Conservation (phyloP, 2,329 filamentous ascomycete genomes). For the Microdochium paspali region DNA sequence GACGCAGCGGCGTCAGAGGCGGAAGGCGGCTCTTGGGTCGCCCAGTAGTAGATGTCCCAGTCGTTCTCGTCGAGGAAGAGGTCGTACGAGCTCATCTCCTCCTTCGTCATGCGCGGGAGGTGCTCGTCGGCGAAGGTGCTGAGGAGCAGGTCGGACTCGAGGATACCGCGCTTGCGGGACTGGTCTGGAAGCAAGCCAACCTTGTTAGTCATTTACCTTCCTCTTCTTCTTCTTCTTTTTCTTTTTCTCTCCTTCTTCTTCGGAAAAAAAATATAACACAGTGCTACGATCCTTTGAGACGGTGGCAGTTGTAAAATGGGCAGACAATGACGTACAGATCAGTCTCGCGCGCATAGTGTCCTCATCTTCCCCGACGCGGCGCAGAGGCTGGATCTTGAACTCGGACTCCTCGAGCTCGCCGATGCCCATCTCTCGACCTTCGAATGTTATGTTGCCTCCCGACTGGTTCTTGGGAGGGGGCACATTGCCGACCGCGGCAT, state of each 20-base stretch:
- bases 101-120: constrained; percentile 61
- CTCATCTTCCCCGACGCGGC: constrained; percentile 72
- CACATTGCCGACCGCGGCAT: constrained; percentile 11
- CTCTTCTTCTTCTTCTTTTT: too few species aligned
- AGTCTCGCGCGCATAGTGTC: constrained; percentile 84
- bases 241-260: too few species aligned
- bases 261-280: constrained; percentile 7
- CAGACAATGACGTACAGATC: constrained; percentile 38
- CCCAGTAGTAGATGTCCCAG: constrained; percentile 99
- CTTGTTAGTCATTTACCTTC: not conserved
- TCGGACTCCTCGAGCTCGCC: constrained; percentile 80
- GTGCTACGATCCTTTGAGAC: too few species aligned
- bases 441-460: not conserved
- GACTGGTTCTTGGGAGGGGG: constrained; percentile 17
- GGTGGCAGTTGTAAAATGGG: constrained; percentile 14
- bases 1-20: constrained; percentile 6
- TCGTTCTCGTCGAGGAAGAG: constrained; percentile 96
- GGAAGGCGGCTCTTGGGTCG: constrained; percentile 67
- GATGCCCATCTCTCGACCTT: constrained; percentile 55
- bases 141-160: constrained; percentile 91
- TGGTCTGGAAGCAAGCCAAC: constrained; percentile 57
- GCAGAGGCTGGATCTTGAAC: constrained; percentile 86
- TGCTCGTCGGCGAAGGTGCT: constrained; percentile 86
- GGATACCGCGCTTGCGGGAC: constrained; percentile 88
- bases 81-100: constrained; percentile 78